phyloP scores from a whole-genome alignment of 202 grass and related monocot genomes.

The Cymbopogon flexuosus region DNA sequence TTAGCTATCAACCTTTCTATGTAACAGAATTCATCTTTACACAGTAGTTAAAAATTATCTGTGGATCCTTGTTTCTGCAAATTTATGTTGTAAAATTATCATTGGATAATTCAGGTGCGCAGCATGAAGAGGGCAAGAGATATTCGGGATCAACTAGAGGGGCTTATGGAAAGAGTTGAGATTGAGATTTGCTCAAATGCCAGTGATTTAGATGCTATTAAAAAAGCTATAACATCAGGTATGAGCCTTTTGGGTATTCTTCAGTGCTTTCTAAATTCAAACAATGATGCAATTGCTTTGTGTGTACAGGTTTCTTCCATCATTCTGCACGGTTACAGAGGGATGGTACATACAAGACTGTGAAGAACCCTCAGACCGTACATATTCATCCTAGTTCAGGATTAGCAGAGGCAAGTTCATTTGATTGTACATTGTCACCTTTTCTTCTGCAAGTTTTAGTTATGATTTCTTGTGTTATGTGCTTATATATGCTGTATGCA shows the following conservation, averaged over 20 bases:
- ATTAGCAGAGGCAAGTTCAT: slow-evolving; percentile 62
- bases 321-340: slow-evolving; percentile 83
- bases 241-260: background rate
- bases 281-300: slow-evolving; percentile 3
- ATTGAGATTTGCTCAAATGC: slow-evolving; percentile 77
- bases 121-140: slow-evolving; percentile 94
- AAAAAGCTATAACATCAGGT: slow-evolving; percentile 92
- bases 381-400: slow-evolving; percentile 88
- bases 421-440: background rate
- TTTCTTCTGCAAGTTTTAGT: slow-evolving; percentile 8
- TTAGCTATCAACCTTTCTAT: background rate
- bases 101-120: slow-evolving; percentile 49
- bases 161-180: slow-evolving; percentile 87
- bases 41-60: no score
- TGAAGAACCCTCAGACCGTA: slow-evolving; percentile 86
- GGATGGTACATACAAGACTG: slow-evolving; percentile 77
- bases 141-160: slow-evolving; percentile 88
- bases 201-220: slow-evolving; percentile 66
- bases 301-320: slow-evolving; percentile 75
- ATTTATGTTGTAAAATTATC: no score
- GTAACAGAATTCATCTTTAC: background rate
- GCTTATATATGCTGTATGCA: slow-evolving; percentile 17
- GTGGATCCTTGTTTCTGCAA: no score
- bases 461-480: background rate
- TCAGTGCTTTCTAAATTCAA: background rate